Percentiles rank a stretch among this genome's conserved stretches.
Evolutionary conservation across 1,284 basidiomycete genomes (phyloP).

Genomic region (Albatrellus sp.): DNA sequence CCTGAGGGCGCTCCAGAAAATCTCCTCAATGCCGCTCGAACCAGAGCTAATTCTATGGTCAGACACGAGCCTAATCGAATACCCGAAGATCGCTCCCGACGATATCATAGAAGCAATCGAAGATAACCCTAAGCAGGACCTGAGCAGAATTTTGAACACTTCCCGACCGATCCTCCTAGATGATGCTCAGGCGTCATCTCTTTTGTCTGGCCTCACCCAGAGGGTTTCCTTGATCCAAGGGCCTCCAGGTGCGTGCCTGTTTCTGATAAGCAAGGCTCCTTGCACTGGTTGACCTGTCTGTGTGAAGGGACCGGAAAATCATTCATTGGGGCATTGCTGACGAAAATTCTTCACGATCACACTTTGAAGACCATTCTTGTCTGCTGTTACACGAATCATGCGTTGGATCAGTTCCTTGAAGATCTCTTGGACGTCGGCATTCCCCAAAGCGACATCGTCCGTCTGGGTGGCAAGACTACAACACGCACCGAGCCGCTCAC

Average conservation of each 20-base stretch:
- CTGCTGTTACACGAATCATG: slow-evolving; percentile 58
- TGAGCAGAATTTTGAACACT: slow-evolving; percentile 25
- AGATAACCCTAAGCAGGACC: slow-evolving; percentile 24
- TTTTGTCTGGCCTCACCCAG: slow-evolving; percentile 40
- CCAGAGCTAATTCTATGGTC: slow-evolving; percentile 42
- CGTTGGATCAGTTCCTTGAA: slow-evolving; percentile 50
- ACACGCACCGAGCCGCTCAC: slow-evolving; percentile 28
- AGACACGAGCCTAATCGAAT: slow-evolving; percentile 13
- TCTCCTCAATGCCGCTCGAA: slow-evolving; percentile 28
- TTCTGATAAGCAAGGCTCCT: neutral
- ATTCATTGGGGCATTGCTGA: slow-evolving; percentile 50
- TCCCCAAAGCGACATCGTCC: slow-evolving; percentile 29
- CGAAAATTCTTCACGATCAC: slow-evolving; percentile 38
- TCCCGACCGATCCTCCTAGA: slow-evolving; percentile 33
- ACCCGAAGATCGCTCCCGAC: slow-evolving; percentile 2
- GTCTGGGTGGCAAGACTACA: slow-evolving; percentile 44
- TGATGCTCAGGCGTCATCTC: slow-evolving; percentile 32
- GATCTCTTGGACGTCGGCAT: slow-evolving; percentile 48
- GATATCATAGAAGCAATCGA: slow-evolving; percentile 23
- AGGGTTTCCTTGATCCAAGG: slow-evolving; percentile 49
- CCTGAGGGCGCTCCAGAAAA: slow-evolving; percentile 36
- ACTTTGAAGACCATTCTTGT: slow-evolving; percentile 39
- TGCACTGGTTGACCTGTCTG: neutral
- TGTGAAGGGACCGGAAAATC: slow-evolving; percentile 54
- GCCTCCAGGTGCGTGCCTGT: slow-evolving; percentile 36